Evolutionary conservation across 345 rosid genomes (phyloP).

Genomic region (Populus ilicifolia): DNA sequence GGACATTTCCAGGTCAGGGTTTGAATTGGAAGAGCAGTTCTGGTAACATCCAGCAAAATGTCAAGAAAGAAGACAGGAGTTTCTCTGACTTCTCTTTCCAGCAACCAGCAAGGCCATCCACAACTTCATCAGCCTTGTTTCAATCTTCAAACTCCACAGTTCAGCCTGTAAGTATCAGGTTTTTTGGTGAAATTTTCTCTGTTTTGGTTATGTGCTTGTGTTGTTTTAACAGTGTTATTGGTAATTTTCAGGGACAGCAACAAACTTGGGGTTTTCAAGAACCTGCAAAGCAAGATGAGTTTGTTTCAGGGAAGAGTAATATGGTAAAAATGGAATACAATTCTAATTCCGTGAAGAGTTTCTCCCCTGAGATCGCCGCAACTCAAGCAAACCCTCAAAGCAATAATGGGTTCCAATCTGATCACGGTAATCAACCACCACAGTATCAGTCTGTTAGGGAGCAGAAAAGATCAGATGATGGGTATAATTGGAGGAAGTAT

Average conservation of each 20-base stretch:
- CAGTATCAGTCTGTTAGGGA: slow-evolving; percentile 49
- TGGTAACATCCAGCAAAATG: slow-evolving; percentile 21
- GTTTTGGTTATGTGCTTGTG: not conserved
- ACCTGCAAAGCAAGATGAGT: slow-evolving; percentile 31
- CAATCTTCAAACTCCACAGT: slow-evolving; percentile 28
- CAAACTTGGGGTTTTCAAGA: slow-evolving; percentile 48
- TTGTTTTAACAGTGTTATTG: slow-evolving; percentile 1
- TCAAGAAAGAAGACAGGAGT: slow-evolving; percentile 43
- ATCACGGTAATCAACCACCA: slow-evolving; percentile 26
- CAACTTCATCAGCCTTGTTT: slow-evolving; percentile 21
- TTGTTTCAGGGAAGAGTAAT: slow-evolving; percentile 13
- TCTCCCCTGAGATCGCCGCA: slow-evolving; percentile 43
- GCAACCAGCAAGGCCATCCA: slow-evolving; percentile 34
- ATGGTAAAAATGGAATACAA: slow-evolving; percentile 19
- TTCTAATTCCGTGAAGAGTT: slow-evolving; percentile 25
- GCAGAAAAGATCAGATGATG: slow-evolving; percentile 69
- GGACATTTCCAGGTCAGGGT: slow-evolving; percentile 52
- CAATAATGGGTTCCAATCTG: slow-evolving; percentile 31
- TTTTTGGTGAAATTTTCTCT: not conserved
- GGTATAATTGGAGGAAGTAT: no score
- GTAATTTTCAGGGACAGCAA: slow-evolving; percentile 39
- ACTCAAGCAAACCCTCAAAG: slow-evolving; percentile 34
- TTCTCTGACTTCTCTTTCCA: slow-evolving; percentile 61
- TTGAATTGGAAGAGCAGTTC: slow-evolving; percentile 46
- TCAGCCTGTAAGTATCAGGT: slow-evolving; percentile 32